These are phyloP conservation scores for Eutypella sp. DNA, from an alignment of 2,329 filamentous ascomycete genomes.

Conservation along the genomic window DNA sequence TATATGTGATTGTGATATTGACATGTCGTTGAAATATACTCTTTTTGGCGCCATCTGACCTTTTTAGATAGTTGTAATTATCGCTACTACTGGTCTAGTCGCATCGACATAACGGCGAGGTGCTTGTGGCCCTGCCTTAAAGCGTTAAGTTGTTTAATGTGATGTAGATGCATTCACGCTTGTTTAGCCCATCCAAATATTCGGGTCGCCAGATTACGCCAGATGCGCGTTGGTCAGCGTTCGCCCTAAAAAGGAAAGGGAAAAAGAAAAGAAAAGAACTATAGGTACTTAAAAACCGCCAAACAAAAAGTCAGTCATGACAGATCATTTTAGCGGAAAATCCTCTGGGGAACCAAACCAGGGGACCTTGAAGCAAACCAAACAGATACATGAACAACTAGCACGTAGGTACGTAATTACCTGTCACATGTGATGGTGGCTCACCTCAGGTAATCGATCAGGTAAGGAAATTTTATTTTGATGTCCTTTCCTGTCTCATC, in stretches of 20 bases:
- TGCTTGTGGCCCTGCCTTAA: constrained; percentile 23
- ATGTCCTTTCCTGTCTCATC: not conserved
- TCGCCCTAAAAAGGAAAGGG: constrained; percentile 20
- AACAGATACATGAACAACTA: too few species aligned
- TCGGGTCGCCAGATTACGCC: constrained; percentile 27
- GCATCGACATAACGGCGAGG: constrained; percentile 18
- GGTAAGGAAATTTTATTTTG: too few species aligned
- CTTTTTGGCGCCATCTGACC: not conserved
- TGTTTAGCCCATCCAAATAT: constrained; percentile 29
- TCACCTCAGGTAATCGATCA: too few species aligned
- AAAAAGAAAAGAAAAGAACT: too few species aligned
- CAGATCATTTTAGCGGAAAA: constrained; percentile 31
- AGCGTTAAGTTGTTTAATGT: too few species aligned
- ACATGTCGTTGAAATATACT: constrained; percentile 17
- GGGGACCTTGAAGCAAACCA: constrained; percentile 4
- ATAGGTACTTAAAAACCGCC: too few species aligned
- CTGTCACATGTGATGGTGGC: too few species aligned
- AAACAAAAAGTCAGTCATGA: too few species aligned
- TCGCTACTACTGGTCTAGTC: constrained; percentile 19
- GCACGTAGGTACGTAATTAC: too few species aligned
- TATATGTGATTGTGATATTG: too few species aligned
- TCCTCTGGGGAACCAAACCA: constrained; percentile 29
- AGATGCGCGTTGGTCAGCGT: constrained; percentile 8
- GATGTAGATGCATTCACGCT: constrained; percentile 21
- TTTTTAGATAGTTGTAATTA: constrained; percentile 3